Base-by-base conservation (phyloP, 345 rosid species). In the Adansonia digitata region DNA sequence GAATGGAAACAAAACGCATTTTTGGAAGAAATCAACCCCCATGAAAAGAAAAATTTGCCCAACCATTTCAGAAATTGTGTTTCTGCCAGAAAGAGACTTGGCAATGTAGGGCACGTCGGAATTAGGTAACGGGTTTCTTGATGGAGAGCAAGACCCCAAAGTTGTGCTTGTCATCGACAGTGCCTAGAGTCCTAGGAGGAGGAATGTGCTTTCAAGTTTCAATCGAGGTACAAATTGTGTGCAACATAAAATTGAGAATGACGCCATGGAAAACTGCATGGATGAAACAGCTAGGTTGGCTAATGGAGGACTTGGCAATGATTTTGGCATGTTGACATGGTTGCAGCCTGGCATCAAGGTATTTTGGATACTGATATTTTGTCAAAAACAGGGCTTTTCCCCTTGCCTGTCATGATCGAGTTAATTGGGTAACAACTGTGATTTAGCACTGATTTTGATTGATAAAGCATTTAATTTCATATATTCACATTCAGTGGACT, bases 21-120 rank as follows among this genome's bases (percentile, higher is more conserved):
- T 39, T 61, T 5, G 57, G 52, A 75, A 61, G 51, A 60, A 78
- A 56, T 40, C 37, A 57, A 62, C 34, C 12, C 57, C 60, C n/a
- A n/a, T n/a, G n/a, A n/a, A n/a, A n/a, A n/a, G n/a, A n/a, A n/a
- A n/a, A n/a, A n/a, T n/a, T n/a, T n/a, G n/a, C n/a, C n/a, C n/a
- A n/a, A n/a, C n/a, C n/a, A n/a, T n/a, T n/a, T n/a, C 61, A 8
- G 22, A 60, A 71, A 75, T 35, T 17, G 42, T 61, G 40, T 60
- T 17, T 78, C 31, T 35, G 4, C 34, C 11, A 18, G 34, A 52
- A 74, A 49, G 37, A 45, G 80, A 57, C 56, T 48, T 18, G 59
- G 24, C 60, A 20, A 34, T 35, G 53, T 73, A 24, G 48, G 69
- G 48, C 37, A 45, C 15, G 11, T 39, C 5, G 34, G 34, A 12